phyloP scores from a whole-genome alignment of 106 monocot species.

The Dactylorhiza incarnata region DNA sequence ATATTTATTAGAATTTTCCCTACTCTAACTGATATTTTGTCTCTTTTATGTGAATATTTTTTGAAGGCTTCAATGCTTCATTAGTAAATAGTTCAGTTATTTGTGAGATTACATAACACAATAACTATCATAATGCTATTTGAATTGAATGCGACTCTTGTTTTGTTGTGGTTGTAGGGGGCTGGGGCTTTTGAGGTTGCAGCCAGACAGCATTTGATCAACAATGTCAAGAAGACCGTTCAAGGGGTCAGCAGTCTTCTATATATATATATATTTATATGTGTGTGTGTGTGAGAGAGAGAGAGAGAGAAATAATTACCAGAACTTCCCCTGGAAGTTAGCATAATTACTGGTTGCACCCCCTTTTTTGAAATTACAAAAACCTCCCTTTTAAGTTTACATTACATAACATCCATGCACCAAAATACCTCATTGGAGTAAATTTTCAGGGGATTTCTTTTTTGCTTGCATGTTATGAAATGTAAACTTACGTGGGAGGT shows the following conservation, averaged over 20 bases:
- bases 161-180: conserved; percentile 8
- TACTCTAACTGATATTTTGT: not conserved
- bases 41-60: not conserved
- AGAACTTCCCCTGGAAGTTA: too few relatives aligned
- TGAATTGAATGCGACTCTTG: not conserved
- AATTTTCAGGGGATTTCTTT: too few relatives aligned
- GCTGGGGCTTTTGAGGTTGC: conserved; percentile 32
- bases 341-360: too few relatives aligned
- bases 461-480: too few relatives aligned
- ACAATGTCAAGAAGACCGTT: conserved; percentile 27
- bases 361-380: too few relatives aligned
- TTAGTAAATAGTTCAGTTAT: not conserved
- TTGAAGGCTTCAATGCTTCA: not conserved
- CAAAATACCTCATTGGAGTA: too few relatives aligned
- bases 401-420: too few relatives aligned
- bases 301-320: too few relatives aligned
- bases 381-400: too few relatives aligned
- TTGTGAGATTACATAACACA: not conserved
- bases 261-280: not conserved
- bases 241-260: conserved; percentile 15
- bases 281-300: too few relatives aligned
- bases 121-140: not conserved
- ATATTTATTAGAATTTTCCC: not conserved
- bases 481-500: too few relatives aligned
- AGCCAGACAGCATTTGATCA: conserved; percentile 26